Base-by-base conservation (phyloP, 768 basidiomycete genomes). In the Leccinum subgranulosum region DNA sequence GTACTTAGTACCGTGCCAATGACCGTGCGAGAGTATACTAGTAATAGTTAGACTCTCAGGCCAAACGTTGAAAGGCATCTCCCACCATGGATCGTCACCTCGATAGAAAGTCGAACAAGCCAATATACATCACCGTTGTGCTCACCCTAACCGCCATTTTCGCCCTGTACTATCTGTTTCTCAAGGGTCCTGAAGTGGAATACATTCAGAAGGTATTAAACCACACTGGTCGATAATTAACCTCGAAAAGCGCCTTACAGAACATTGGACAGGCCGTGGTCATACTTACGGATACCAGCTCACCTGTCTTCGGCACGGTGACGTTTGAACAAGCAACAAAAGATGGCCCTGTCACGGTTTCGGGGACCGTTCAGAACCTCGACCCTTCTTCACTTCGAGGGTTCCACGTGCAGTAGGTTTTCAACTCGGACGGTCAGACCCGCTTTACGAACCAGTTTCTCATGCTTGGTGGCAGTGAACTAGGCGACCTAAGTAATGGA, bases 321-420 rank as follows among this genome's bases (percentile, higher is more conserved):
- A 78, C 76, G 41, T 91, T 93, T 70, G 75, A 78, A 28, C 90
- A 92, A 69, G 54, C 75, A 3, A 67, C 75, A 17, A 69, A 71
- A 59, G 68, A 66, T 54, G 80, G 78, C 3, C 79, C 84, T 25
- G 86, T 90, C 50, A 81, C 74, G 14, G 73, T 93, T 41, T 80
- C 80, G 10, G 89, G 89, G 27, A 76, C 81, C 53, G 75, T 94
- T 60, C 77, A 73, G 56, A 81, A 81, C 59, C 78, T 93, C 47
- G 79, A 83, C 60, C 76, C 84, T 5, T 77, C 77, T 50, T 76
- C 85, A 5, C 67, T 76, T 57, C 81, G 85, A 34, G 92, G 92
- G 6, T 90, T 92, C 76, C 92, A 93, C 73, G 75, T 94, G 56
- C 91, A 94, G 89, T 90, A 62, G 56, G 86, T 76, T 19, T 25